phyloP scores from a whole-genome alignment of 345 rosid genomes.

The Cardamine resedifolia region DNA sequence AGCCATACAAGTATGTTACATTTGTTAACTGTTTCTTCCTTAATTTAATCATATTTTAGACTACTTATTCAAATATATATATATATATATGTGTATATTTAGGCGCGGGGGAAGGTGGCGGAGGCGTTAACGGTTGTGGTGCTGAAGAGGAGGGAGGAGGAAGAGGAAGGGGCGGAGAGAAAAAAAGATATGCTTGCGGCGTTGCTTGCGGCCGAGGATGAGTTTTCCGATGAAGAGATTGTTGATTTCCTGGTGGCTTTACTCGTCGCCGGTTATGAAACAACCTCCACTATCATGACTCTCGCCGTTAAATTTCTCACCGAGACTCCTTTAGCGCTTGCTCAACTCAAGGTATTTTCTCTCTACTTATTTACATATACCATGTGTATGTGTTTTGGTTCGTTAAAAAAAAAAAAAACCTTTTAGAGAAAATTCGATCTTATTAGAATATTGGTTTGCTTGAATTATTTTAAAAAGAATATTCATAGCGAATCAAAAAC shows the following conservation, averaged over 20 bases:
- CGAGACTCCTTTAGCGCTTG: slow-evolving; percentile 86
- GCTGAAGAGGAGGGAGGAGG: slow-evolving; percentile 59
- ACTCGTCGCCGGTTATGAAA: slow-evolving; percentile 97
- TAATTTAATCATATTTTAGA: neutral
- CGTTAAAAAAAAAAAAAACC: neutral
- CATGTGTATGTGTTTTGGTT: neutral
- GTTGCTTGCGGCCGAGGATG: slow-evolving; percentile 61
- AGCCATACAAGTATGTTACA: slow-evolving; percentile 61
- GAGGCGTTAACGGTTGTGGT: slow-evolving; percentile 85
- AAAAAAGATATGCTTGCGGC: slow-evolving; percentile 84
- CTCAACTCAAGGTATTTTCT: slow-evolving; percentile 69
- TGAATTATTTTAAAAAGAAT: neutral
- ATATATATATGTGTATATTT: neutral
- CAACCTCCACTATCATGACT: slow-evolving; percentile 93
- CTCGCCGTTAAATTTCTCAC: slow-evolving; percentile 96
- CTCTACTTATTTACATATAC: neutral
- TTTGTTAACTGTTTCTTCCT: neutral
- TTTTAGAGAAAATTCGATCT: neutral
- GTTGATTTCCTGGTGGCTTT: slow-evolving; percentile 88
- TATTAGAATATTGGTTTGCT: neutral
- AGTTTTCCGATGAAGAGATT: slow-evolving; percentile 78
- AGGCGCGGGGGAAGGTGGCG: slow-evolving; percentile 98
- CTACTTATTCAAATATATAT: neutral
- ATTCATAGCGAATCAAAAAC: neutral
- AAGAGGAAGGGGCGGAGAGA: slow-evolving; percentile 39